Evolutionary conservation across 768 basidiomycete species (phyloP), one percentile per base, ranked within the genome.

Genomic region (Hygrocybe coccinea): DNA sequence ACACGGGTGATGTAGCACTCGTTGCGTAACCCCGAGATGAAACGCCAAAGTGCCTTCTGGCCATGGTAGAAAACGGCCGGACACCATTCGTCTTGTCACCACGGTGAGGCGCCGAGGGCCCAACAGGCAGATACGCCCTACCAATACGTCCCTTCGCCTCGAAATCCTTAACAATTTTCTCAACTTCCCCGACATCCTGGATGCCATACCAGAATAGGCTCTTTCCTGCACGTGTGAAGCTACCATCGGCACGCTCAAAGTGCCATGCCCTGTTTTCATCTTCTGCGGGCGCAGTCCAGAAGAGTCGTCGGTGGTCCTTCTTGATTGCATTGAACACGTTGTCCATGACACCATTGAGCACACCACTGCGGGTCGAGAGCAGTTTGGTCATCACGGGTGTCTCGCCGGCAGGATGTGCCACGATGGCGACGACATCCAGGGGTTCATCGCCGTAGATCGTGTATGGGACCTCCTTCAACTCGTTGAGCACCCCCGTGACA

Each of bases 391-490:
- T 82, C 36, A 99, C 87, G 5, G 97, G 91, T 3, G 80, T 75
- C 72, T 97, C 88, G 60, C 85, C 93, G 44, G 84, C 82, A 1
- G 97, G 95, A 69, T 92, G 91, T 5, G 91, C 86, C 36, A 99
- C 92, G 57, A 99, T 85, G 19, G 95, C 97, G 50, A 99, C 79
- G 36, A 91, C 92, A 64, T 99, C 95, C 58, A 97, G 81, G 8
- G 94, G 93, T 69, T 99, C 97, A 69, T 99, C 95, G n/a, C 93
- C 95, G 69, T 98, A 97, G 64, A 99, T 86, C 14, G 91, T 93
- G 78, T 87, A 95, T 0, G 93, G 90, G 0, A 85, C 82, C 60
- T 83, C 80, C 70, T 90, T 86, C 63, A 97, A 79, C 19, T 84
- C 82, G 66, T 81, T 84, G 65, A 99, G 81, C 35, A 95, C 86